Percentiles rank a stretch among this genome's conserved stretches.
Evolutionary conservation across 148 eudicot species (phyloP).

Genomic region (Rhododendron vialii): DNA sequence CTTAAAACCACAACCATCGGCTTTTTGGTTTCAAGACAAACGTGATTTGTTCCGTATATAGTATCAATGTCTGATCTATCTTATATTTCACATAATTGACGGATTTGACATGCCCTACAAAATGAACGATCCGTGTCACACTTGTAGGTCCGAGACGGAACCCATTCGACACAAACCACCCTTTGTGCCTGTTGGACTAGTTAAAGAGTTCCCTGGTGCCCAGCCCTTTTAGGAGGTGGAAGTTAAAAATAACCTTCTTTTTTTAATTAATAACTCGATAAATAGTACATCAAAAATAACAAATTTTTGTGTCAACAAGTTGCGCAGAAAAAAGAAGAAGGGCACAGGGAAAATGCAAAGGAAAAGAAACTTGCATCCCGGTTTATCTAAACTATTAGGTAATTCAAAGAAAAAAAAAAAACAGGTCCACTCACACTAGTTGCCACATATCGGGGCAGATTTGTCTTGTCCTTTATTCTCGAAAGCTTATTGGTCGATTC

Average conservation of each 20-base stretch:
- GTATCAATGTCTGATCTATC: neutral
- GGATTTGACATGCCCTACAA: too few relatives aligned
- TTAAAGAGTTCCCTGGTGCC: too few relatives aligned
- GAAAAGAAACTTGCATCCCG: neutral
- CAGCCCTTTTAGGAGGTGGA: too few relatives aligned
- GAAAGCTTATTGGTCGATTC: neutral
- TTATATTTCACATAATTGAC: neutral
- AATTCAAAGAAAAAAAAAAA: too few relatives aligned
- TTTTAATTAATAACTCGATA: too few relatives aligned
- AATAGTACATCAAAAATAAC: too few relatives aligned
- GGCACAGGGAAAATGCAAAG: neutral
- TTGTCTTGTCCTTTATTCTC: neutral
- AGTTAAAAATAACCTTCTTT: too few relatives aligned
- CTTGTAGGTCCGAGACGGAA: neutral
- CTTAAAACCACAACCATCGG: neutral
- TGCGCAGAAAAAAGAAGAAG: too few relatives aligned
- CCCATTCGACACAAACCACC: neutral
- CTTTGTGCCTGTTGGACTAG: too few relatives aligned
- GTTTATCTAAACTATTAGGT: too few relatives aligned
- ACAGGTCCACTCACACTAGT: too few relatives aligned
- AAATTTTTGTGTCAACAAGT: neutral
- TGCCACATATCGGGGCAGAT: neutral
- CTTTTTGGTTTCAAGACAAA: too few relatives aligned
- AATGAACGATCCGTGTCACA: neutral
- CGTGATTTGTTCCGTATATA: neutral